These are phyloP conservation scores for Onygenales sp. DNA, from an alignment of 2,329 filamentous ascomycete species.

Conservation along the genomic window DNA sequence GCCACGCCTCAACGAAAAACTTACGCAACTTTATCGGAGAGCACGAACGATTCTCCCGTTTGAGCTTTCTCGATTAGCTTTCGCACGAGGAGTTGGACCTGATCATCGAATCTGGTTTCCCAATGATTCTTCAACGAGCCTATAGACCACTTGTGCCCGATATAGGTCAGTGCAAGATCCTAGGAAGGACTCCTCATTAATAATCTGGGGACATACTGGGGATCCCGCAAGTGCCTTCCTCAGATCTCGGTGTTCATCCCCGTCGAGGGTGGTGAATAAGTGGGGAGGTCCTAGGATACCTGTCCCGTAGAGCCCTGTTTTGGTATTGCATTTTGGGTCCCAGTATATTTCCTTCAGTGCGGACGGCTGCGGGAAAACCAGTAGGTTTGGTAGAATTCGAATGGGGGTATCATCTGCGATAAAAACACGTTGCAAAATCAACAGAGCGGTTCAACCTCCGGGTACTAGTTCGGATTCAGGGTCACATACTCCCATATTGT, in stretches of 20 bases:
- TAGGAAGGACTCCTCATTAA: no score
- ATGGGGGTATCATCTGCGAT: constrained; percentile 22
- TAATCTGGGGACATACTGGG: not conserved
- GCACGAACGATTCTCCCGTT: constrained; percentile 16
- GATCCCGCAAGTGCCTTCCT: constrained; percentile 27
- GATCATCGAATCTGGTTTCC: constrained; percentile 28
- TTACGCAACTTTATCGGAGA: constrained; percentile 28
- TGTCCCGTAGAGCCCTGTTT: constrained; percentile 25
- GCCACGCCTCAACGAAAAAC: not conserved
- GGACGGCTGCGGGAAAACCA: constrained; percentile 27
- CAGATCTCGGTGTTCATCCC: constrained; percentile 23
- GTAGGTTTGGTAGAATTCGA: constrained; percentile 28
- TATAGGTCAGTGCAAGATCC: not conserved
- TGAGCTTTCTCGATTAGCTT: constrained; percentile 23
- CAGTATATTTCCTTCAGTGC: constrained; percentile 33
- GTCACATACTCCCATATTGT: constrained; percentile 13
- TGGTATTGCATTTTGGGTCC: constrained; percentile 27
- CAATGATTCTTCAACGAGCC: constrained; percentile 31
- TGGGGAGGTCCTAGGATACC: constrained; percentile 27
- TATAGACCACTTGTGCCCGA: constrained; percentile 23
- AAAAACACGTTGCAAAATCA: not conserved
- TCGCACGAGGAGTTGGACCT: constrained; percentile 23
- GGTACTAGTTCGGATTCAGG: not conserved
- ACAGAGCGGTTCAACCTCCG: not conserved
- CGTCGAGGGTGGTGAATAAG: constrained; percentile 21